Conservation (phyloP, 345 rosid genomes). For the Pistacia vera region DNA sequence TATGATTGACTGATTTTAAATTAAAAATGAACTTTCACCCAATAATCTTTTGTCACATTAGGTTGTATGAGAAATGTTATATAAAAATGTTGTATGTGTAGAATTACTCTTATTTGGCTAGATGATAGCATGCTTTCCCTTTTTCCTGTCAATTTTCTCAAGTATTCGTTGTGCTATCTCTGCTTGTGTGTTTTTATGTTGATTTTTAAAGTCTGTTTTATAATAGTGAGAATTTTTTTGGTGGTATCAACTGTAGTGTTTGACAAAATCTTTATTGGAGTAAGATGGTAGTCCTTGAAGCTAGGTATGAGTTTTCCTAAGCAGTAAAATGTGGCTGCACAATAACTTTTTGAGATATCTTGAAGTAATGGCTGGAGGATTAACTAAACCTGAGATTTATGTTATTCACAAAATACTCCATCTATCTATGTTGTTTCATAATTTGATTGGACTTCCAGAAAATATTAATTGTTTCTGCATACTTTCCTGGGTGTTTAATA, state of each 20-base stretch:
- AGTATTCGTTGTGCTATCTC: neutral
- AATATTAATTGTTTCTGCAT: neutral
- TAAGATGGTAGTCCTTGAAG: neutral
- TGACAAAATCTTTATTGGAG: neutral
- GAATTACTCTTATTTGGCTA: neutral
- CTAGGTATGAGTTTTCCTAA: neutral
- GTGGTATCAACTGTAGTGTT: neutral
- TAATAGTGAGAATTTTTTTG: neutral
- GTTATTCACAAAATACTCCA: conserved; percentile 5
- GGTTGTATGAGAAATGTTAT: too few relatives aligned
- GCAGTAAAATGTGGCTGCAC: conserved; percentile 7
- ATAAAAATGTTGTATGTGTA: too few relatives aligned
- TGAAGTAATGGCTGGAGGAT: conserved; percentile 2
- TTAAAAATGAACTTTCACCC: too few relatives aligned
- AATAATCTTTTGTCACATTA: too few relatives aligned
- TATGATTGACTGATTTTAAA: too few relatives aligned
- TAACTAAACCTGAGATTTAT: neutral
- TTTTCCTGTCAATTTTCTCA: neutral
- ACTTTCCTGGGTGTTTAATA: neutral
- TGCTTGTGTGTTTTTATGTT: neutral
- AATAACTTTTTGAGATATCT: neutral
- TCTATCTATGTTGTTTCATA: conserved; percentile 2
- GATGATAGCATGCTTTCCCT: neutral
- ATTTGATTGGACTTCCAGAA: neutral
- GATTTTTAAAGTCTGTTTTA: neutral